Percentiles rank a stretch among this genome's conserved stretches.
Evolutionary conservation across 345 rosid genomes (phyloP).

Genomic region (Schrenkiella parvula): DNA sequence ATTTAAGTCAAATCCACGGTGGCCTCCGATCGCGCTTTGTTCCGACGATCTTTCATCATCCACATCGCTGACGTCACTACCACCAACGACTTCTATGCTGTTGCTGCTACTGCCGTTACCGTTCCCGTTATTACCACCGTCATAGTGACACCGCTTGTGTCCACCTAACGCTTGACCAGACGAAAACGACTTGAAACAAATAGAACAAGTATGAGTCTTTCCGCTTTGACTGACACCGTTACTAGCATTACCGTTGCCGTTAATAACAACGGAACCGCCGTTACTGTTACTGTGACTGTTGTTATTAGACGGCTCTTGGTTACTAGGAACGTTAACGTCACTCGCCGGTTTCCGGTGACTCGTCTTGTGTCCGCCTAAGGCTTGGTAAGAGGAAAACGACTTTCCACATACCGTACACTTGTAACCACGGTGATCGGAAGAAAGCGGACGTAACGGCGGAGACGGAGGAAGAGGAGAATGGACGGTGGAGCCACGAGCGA

Average conservation of each 20-base stretch:
- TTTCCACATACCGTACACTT: conserved; percentile 78
- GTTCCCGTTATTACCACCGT: conserved; percentile 34
- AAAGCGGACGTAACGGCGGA: conserved; percentile 8
- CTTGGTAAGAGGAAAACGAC: conserved; percentile 77
- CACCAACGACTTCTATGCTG: conserved; percentile 21
- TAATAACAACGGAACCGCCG: conserved; percentile 4
- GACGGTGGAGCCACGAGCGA: conserved; percentile 61
- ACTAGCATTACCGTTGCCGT: background rate
- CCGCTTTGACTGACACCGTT: conserved; percentile 27
- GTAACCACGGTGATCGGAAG: conserved; percentile 37
- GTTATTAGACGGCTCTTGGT: conserved; percentile 33
- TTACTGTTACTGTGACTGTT: conserved; percentile 23
- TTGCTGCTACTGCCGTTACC: conserved; percentile 16
- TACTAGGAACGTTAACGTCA: background rate
- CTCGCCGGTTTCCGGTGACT: conserved; percentile 66
- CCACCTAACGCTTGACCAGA: conserved; percentile 87
- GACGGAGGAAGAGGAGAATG: background rate
- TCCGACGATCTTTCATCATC: conserved; percentile 30
- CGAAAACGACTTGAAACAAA: conserved; percentile 63
- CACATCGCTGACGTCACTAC: conserved; percentile 23
- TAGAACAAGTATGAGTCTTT: conserved; percentile 52
- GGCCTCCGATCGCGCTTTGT: conserved; percentile 28
- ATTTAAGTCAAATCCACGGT: conserved; percentile 62
- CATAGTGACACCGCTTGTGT: conserved; percentile 76
- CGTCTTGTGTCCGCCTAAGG: conserved; percentile 92